Conservation (phyloP, 306 rosid genomes). For the Prunus armeniaca region DNA sequence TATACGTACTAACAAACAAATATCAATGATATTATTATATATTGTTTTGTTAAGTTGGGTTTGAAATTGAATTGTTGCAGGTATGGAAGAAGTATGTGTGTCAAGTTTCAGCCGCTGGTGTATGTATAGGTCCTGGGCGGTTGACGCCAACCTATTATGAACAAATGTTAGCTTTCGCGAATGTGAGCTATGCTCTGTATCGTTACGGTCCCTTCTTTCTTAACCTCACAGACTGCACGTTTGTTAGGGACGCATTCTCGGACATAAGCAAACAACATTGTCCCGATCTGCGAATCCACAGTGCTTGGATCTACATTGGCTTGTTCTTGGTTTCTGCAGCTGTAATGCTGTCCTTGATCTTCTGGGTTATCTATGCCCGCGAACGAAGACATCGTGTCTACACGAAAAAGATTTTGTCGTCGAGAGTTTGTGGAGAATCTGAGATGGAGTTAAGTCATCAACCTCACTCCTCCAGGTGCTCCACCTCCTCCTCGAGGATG, state of each 20-base stretch:
- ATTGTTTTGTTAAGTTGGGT: too few species aligned
- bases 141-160: constrained; percentile 46
- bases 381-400: constrained; percentile 64
- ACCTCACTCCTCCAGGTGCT: not conserved
- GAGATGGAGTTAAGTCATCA: not conserved
- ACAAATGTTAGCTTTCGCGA: constrained; percentile 45
- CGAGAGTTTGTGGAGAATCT: not conserved
- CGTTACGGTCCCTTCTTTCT: constrained; percentile 60
- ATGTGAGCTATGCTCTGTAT: constrained; percentile 57
- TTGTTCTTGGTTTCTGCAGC: constrained; percentile 50
- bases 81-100: constrained; percentile 67
- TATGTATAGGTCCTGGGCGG: constrained; percentile 47
- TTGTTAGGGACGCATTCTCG: constrained; percentile 51
- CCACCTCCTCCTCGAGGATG: not conserved
- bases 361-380: constrained; percentile 66
- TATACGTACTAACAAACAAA: not conserved
- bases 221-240: constrained; percentile 58
- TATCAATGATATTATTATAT: too few species aligned
- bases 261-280: constrained; percentile 50
- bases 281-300: constrained; percentile 39
- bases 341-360: constrained; percentile 64
- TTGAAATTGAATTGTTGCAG: constrained; percentile 29
- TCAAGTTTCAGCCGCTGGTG: constrained; percentile 29
- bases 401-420: constrained; percentile 38
- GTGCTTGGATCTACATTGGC: constrained; percentile 50